Evolutionary conservation across 768 basidiomycete species (phyloP).

Genomic region (Gloeophyllum trabeum): DNA sequence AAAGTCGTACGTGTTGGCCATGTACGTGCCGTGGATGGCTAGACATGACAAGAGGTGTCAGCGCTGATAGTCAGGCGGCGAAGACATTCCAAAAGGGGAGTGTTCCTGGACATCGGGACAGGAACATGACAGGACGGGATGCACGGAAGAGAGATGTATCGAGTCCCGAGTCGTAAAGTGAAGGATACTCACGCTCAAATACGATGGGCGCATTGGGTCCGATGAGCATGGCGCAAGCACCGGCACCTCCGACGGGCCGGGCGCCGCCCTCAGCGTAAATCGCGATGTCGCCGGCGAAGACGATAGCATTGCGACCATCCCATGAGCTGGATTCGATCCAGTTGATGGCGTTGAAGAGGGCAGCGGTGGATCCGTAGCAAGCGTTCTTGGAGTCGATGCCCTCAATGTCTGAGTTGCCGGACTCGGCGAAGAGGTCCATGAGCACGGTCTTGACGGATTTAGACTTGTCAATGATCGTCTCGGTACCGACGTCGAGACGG

Average conservation of each 20-base stretch:
- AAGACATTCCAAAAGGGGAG: too few species aligned
- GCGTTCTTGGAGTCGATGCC: slow-evolving; percentile 99
- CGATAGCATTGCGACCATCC: slow-evolving; percentile 97
- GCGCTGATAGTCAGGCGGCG: too few species aligned
- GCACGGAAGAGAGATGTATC: slow-evolving; percentile 31
- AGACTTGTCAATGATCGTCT: slow-evolving; percentile 99
- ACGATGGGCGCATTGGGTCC: slow-evolving; percentile 94
- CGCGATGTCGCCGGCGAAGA: slow-evolving; percentile 94
- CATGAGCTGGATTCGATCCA: slow-evolving; percentile 95
- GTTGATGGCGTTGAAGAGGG: slow-evolving; percentile 97
- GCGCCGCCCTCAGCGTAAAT: slow-evolving; percentile 95
- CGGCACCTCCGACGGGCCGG: slow-evolving; percentile 94
- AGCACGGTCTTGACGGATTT: slow-evolving; percentile 97
- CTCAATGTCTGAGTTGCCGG: slow-evolving; percentile 94
- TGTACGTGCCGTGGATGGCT: slow-evolving; percentile 95
- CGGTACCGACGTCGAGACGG: slow-evolving; percentile 95
- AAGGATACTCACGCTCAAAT: slow-evolving; percentile 60
- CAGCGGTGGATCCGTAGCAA: slow-evolving; percentile 97
- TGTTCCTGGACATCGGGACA: too few species aligned
- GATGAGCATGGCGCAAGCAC: slow-evolving; percentile 89
- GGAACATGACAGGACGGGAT: slow-evolving; percentile 9
- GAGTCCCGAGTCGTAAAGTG: too few species aligned
- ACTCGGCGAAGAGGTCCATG: slow-evolving; percentile 93
- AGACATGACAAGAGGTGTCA: too few species aligned
- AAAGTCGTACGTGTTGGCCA: slow-evolving; percentile 98